Evolutionary conservation across 1,284 basidiomycete species (phyloP), one percentile per base, ranked within the genome.

Genomic region (Ustilago crameri): DNA sequence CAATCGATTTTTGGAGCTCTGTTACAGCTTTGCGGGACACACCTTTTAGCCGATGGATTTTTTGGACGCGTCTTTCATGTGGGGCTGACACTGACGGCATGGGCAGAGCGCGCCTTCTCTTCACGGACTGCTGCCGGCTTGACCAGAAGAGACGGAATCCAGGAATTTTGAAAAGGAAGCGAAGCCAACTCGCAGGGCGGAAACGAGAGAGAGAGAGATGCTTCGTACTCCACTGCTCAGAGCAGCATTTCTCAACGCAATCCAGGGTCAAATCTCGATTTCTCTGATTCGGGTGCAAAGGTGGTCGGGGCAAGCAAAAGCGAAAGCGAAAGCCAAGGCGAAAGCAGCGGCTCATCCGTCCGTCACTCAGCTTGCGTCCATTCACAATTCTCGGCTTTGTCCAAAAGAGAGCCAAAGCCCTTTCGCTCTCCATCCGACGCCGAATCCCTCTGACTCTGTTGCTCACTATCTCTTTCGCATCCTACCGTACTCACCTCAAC

Each of bases 251-350:
- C 35, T 37, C 35, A 37, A 37, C 15, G 32, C 32, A 42, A 17
- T 42, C 40, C 10, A 42, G 40, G 40, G 40, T 42, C 40, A 42
- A 24, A 10, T 30, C 30, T 30, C 40, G 18, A 42, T 42, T 34
- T 22, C 22, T 20, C 45, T 30, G 30, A 30, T 30, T 30, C 30
- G 30, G 30, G 30, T 30, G 30, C 5, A 30, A 5, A 30, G 41
- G 47, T 50, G 54, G 54, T 57, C 47, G 54, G 54, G 54, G 40
- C 54, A 57, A 50, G 56, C 42, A 40, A 46, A 18, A 24, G 23
- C 34, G 40, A 18, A 18, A 42, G 38, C 10, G n/a, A n/a, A n/a
- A n/a, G n/a, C n/a, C n/a, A n/a, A 30, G 40, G 48, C 48, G n/a
- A 40, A 18, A 42, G 22, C 20, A 23, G 18, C 9, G 22, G 37